These are phyloP conservation scores for Penicillium cinerascens DNA, from an alignment of 495 filamentous ascomycete genomes.

Conservation along the genomic window DNA sequence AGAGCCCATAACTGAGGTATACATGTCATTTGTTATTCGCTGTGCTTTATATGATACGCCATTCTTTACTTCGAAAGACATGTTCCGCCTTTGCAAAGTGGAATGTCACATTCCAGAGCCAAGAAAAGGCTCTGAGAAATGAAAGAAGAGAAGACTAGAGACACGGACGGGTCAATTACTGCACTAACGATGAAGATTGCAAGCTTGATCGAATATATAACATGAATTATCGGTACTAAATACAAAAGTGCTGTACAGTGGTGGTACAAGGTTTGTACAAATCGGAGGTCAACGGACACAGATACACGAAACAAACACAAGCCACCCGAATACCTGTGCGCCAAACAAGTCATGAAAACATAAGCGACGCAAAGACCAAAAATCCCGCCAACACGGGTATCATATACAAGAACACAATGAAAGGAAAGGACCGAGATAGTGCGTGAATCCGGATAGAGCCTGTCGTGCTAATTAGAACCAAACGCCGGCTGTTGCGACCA, in stretches of 20 bases:
- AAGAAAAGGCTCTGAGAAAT: no score
- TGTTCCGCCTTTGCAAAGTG: no score
- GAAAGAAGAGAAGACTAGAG: no score
- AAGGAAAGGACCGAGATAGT: constrained; percentile 1
- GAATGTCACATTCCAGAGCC: no score
- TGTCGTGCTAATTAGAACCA: constrained; percentile 9
- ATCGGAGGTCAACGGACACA: constrained; percentile 5
- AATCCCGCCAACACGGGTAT: neutral
- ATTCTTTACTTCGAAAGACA: no score
- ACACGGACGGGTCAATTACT: no score
- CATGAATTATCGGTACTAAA: constrained; percentile 8
- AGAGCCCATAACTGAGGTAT: neutral
- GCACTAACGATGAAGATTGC: no score
- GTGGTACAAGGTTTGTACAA: constrained; percentile 17
- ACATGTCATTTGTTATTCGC: neutral
- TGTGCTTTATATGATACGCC: no score
- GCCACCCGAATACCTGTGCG: constrained; percentile 1
- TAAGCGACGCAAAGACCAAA: neutral
- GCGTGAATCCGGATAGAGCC: constrained; percentile 1
- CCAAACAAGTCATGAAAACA: neutral
- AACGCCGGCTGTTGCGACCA: constrained; percentile 3
- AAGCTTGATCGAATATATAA: constrained; percentile 1
- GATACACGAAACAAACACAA: constrained; percentile 1
- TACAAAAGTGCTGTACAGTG: constrained; percentile 12
- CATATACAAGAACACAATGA: neutral